Evolutionary conservation across 192 early-diverging fungal species (phyloP).

Genomic region (Backusella tarrabulga): DNA sequence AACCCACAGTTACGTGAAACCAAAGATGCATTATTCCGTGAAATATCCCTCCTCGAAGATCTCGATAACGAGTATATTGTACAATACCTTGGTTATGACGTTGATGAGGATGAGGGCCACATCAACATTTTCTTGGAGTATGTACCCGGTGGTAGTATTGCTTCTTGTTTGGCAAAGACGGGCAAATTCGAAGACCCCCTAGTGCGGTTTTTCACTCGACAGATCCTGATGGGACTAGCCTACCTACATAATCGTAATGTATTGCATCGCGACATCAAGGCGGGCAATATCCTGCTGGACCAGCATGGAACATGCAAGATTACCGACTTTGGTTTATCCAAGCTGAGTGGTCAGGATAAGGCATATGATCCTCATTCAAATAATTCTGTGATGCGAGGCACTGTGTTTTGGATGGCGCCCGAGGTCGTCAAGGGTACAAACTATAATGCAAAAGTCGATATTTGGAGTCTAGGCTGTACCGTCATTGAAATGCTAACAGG

Average conservation of each 20-base stretch:
- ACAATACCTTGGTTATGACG: constrained; percentile 78
- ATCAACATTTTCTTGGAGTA: constrained; percentile 98
- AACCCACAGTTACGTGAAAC: constrained; percentile 42
- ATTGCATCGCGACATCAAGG: constrained; percentile 82
- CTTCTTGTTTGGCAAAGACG: constrained; percentile 70
- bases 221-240: constrained; percentile 81
- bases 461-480: constrained; percentile 88
- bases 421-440: constrained; percentile 80
- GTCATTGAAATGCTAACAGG: constrained; percentile 97
- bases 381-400: constrained; percentile 41
- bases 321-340: constrained; percentile 95
- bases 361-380: constrained; percentile 45
- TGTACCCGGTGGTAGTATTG: constrained; percentile 90
- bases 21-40: constrained; percentile 63
- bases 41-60: constrained; percentile 73
- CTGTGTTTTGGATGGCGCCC: constrained; percentile 95
- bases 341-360: constrained; percentile 55
- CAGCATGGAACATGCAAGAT: constrained; percentile 90
- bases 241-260: constrained; percentile 82
- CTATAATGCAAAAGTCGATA: constrained; percentile 92
- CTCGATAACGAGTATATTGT: constrained; percentile 92
- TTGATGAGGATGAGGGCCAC: constrained; percentile 50
- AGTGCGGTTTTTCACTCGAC: constrained; percentile 71
- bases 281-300: constrained; percentile 77
- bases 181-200: constrained; percentile 74